Base-by-base conservation (phyloP, 768 basidiomycete species). In the Pleurotus platypus region DNA sequence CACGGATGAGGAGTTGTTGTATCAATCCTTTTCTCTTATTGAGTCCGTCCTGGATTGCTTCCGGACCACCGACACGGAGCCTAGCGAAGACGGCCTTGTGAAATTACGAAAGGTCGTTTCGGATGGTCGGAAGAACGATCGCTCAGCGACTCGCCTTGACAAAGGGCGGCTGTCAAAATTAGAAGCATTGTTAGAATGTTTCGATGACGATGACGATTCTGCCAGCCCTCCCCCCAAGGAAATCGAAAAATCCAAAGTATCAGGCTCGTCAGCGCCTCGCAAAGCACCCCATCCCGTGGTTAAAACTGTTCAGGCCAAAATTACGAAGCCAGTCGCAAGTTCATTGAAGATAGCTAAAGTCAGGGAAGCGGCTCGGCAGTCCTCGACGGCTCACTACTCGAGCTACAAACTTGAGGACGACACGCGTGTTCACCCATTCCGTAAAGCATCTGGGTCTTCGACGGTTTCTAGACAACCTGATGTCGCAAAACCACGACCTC, bases 1-100 rank as follows among this genome's bases (percentile, higher is more conserved):
- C 37, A 98, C 94, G 11, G 93, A 98, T 70, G 82, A 88, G 63
- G 96, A 98, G 66, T 79, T 97, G 5, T 76, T 98, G 2, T 87
- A 94, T 69, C 92, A 95, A 64, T 89, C 94, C 0, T 94, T 92
- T 61, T 78, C 90, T 49, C 78, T 98, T 18, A 75, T 98, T 20
- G 86, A 90, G 64, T 82, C 85, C 11, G 78, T 98, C 24, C 75
- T 98, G 49, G 80, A 83, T 16, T 84, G 89, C 58, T 93, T 97
- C 72, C 80, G 80, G 51, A 82, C 85, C 46, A 82, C 82, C 2
- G 70, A 74, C 5, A 73, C 86, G 2, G 75, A 69, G 2, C 92
- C 89, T 1, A 75, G 75, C 3, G 74, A 81, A 24, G 75, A 71
- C 16, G 81, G 80, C 2, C 66, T 92, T n/a, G 70, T 73, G 54